Evolutionary conservation across 345 rosid genomes (phyloP).

Genomic region (Psidium friedrichsthalianum): DNA sequence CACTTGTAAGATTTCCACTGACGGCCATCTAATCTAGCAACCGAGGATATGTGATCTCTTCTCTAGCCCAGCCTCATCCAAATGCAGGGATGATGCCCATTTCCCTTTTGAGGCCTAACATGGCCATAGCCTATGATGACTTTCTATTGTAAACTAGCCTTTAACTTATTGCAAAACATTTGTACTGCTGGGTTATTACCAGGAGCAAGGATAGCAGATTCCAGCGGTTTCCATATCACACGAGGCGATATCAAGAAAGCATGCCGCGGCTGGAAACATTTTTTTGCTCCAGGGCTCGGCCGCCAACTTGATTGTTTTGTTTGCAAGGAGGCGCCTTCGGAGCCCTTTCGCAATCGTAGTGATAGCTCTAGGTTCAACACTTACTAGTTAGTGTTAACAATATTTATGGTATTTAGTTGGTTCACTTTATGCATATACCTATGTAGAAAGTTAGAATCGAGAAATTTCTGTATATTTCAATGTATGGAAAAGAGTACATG

Average conservation of each 20-base stretch:
- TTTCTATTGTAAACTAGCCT: neutral
- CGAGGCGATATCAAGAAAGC: slow-evolving; percentile 8
- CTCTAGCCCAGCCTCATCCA: neutral
- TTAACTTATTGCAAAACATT: neutral
- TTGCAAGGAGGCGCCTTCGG: slow-evolving; percentile 10
- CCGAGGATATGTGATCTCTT: neutral
- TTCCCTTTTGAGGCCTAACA: neutral
- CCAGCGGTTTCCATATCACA: slow-evolving; percentile 10
- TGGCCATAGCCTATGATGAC: neutral
- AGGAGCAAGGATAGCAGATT: slow-evolving; percentile 14
- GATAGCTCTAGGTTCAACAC: slow-evolving; percentile 11
- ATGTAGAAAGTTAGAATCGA: too few species aligned
- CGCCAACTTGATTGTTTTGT: slow-evolving; percentile 7
- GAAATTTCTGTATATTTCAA: too few species aligned
- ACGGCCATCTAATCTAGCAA: neutral
- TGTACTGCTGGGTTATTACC: slow-evolving; percentile 5
- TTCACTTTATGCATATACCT: too few species aligned
- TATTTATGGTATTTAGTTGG: too few species aligned
- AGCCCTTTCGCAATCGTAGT: slow-evolving; percentile 7
- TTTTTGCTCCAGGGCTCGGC: slow-evolving; percentile 10
- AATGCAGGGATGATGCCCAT: neutral
- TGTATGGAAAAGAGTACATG: too few species aligned
- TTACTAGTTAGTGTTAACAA: neutral
- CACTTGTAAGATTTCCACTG: neutral
- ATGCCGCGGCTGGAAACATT: slow-evolving; percentile 20